These are phyloP conservation scores for Botrytis galanthina DNA, from an alignment of 2,329 filamentous ascomycete species.

Conservation along the genomic window DNA sequence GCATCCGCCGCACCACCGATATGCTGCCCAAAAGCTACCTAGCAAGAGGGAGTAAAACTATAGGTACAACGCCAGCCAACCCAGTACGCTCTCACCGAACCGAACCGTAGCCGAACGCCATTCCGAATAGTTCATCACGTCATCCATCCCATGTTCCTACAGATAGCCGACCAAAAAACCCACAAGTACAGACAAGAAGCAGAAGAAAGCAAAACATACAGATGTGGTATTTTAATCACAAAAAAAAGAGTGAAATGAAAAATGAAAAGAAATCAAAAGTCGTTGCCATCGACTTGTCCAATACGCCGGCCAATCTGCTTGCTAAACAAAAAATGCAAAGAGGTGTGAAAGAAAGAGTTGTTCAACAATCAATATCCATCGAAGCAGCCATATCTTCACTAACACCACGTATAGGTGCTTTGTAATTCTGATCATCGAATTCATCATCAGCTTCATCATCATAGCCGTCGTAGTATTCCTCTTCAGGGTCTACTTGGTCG, in stretches of 20 bases:
- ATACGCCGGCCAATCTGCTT: conserved; percentile 14
- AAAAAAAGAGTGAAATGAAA: background rate
- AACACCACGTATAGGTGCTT: conserved; percentile 51
- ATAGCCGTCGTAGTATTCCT: conserved; percentile 44
- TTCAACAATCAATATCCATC: conserved; percentile 56
- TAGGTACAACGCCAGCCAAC: conserved; percentile 21
- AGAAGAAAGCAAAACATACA: conserved; percentile 6
- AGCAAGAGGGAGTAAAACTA: conserved; percentile 13
- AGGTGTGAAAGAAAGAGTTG: conserved; percentile 10
- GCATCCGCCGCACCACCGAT: background rate
- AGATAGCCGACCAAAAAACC: conserved; percentile 9
- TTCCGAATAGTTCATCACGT: conserved; percentile 14
- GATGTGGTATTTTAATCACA: background rate
- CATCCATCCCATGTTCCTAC: conserved; percentile 22
- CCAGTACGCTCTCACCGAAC: conserved; percentile 22
- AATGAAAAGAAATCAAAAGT: conserved; percentile 1
- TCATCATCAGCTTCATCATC: conserved; percentile 39
- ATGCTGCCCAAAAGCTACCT: conserved; percentile 11
- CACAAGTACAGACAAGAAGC: conserved; percentile 23
- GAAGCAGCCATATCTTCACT: conserved; percentile 61
- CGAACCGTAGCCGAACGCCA: conserved; percentile 20
- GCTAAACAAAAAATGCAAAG: background rate
- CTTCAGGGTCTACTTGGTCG: conserved; percentile 46
- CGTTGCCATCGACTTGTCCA: conserved; percentile 24
- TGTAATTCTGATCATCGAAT: conserved; percentile 43